Base-by-base conservation (phyloP, 306 rosid species). In the Acacia confusa region DNA sequence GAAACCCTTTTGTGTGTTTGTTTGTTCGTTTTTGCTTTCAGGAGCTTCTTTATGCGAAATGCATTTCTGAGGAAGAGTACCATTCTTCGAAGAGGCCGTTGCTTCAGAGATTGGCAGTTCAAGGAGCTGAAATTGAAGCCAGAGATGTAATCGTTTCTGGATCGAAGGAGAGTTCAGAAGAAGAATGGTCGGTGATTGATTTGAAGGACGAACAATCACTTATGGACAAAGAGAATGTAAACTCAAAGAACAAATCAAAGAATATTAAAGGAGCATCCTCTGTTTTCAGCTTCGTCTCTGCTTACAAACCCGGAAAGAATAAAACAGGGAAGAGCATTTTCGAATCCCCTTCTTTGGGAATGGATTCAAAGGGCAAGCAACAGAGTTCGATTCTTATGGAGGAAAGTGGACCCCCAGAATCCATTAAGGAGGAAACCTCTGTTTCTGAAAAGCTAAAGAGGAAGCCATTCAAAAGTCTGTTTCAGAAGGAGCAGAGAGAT, bases 101-200 rank as follows among this genome's bases (percentile, higher is more conserved):
- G 86, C 87, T 92, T 19, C 95, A 92, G 83, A 86, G 95, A 74
- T 72, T 94, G 45, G 90, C 86, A 14, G 82, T 86, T 41, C 94
- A 89, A 82, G 98, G 97, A 82, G 94, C 89, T 60, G 92, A 92
- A 72, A 85, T 89, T 53, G 92, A 88, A 52, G 89, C 91, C 50
- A 85, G 80, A 64, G 92, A 92, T 78, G 89, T 86, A 43, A 84
- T 89, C 44, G 81, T 72, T 22, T 88, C 80, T 7, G 89, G 75
- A 13, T 64, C 78, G 0, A 84, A 85, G 70, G 90, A 86, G 74
- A 83, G 75, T 77, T 15, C 84, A 25, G 95, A 89, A 6, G 98
- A 94, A 77, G 89, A 90, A 55, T 94, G 98, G 97, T 94, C 97
- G 0, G 90, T 86, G 5, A 94, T 94, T 73, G 98, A 94, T 83